Evolutionary conservation across 2,329 filamentous ascomycete species (phyloP).

Genomic region (Pseudomassariella vexata): DNA sequence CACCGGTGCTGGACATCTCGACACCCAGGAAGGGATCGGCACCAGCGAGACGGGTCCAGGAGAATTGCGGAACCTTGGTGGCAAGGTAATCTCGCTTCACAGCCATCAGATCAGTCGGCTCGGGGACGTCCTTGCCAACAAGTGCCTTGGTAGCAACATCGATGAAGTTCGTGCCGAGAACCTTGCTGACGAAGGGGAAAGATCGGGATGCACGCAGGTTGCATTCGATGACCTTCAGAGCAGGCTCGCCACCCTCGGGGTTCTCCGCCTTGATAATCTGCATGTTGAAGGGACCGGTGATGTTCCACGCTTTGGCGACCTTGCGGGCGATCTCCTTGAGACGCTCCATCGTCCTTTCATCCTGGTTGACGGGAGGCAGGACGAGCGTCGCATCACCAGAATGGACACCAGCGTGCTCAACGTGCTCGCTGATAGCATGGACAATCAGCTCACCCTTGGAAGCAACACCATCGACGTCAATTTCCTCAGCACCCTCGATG

Average conservation of each 20-base stretch:
- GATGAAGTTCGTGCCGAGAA: slow-evolving; percentile 94
- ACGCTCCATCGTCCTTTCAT: slow-evolving; percentile 71
- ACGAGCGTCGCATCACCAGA: slow-evolving; percentile 95
- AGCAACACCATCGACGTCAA: slow-evolving; percentile 91
- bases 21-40: slow-evolving; percentile 97
- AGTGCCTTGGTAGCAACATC: slow-evolving; percentile 92
- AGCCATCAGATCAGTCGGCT: slow-evolving; percentile 82
- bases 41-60: slow-evolving; percentile 94
- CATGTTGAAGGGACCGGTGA: slow-evolving; percentile 99
- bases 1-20: slow-evolving; percentile 94
- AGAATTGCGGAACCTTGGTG: slow-evolving; percentile 98
- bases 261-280: slow-evolving; percentile 93
- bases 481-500: slow-evolving; percentile 93
- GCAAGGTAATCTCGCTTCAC: slow-evolving; percentile 87
- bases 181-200: slow-evolving; percentile 97
- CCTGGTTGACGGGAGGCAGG: slow-evolving; percentile 77
- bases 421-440: slow-evolving; percentile 91
- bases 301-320: slow-evolving; percentile 94
- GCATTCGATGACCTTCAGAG: slow-evolving; percentile 95
- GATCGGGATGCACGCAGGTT: slow-evolving; percentile 95
- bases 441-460: slow-evolving; percentile 80
- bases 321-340: slow-evolving; percentile 95
- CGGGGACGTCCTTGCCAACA: slow-evolving; percentile 76
- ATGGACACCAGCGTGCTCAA: slow-evolving; percentile 96
- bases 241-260: slow-evolving; percentile 66